Evolutionary conservation across 805 yeast genomes (phyloP).

Genomic region (Candida hungchunana): DNA sequence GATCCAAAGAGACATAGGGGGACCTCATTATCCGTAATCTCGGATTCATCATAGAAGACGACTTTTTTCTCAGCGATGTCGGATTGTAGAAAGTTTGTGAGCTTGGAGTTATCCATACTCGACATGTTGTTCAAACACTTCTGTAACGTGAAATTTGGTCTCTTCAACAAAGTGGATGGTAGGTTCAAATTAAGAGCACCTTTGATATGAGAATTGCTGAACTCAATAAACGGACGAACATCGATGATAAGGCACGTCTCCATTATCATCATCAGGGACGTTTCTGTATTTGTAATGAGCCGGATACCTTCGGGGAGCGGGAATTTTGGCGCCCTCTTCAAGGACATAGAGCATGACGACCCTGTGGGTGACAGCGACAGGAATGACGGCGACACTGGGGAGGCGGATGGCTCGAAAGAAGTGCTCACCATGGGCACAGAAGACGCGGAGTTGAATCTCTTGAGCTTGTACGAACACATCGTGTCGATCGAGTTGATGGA

Average conservation of each 20-base stretch:
- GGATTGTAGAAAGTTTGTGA: constrained; percentile 33
- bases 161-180: constrained; percentile 82
- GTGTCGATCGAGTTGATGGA: constrained; percentile 21
- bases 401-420: constrained; percentile 1
- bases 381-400: constrained; percentile 8
- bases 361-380: constrained; percentile 7
- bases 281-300: constrained; percentile 10
- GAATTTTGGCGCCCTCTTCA: constrained; percentile 18
- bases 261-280: constrained; percentile 3
- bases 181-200: constrained; percentile 73
- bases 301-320: constrained; percentile 13
- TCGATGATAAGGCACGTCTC: constrained; percentile 53
- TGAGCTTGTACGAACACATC: constrained; percentile 13
- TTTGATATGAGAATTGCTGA: constrained; percentile 49
- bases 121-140: constrained; percentile 62
- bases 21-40: constrained; percentile 22
- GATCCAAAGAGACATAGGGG: constrained; percentile 42
- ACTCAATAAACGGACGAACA: constrained; percentile 78
- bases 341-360: not conserved
- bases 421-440: constrained; percentile 10
- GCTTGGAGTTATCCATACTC: constrained; percentile 40
- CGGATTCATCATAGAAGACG: constrained; percentile 22
- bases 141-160: constrained; percentile 64
- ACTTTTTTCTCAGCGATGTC: constrained; percentile 11
- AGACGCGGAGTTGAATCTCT: constrained; percentile 19